Conservation (phyloP, 139 green algal genomes). For the Auxenochlorella pyrenoidosa region DNA sequence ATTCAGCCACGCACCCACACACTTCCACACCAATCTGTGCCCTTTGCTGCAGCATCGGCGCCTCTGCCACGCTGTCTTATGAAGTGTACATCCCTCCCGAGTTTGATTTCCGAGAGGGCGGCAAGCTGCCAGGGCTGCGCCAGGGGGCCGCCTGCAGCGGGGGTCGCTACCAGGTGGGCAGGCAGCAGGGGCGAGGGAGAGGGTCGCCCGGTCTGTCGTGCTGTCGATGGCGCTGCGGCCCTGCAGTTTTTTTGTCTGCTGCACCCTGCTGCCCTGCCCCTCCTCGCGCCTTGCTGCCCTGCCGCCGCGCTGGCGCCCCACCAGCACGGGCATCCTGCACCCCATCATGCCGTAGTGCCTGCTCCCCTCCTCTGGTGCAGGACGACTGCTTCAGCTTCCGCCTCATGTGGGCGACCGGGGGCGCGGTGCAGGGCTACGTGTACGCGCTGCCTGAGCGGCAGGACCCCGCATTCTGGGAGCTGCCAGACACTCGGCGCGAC, state of each 20-base stretch:
- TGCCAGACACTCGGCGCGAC: background rate
- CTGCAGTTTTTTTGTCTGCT: background rate
- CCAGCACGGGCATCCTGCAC: too few species aligned
- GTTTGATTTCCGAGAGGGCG: background rate
- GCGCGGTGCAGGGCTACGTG: background rate
- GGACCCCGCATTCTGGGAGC: background rate
- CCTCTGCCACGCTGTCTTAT: background rate
- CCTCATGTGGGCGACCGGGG: background rate
- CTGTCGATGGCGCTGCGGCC: background rate
- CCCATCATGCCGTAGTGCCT: too few species aligned
- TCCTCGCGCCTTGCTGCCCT: too few species aligned
- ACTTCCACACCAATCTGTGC: background rate
- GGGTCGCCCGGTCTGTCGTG: background rate
- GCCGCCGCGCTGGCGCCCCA: too few species aligned
- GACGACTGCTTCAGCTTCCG: slow-evolving; percentile 5
- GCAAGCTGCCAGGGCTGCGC: slow-evolving; percentile 4
- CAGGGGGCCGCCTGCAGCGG: background rate
- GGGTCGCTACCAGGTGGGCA: background rate
- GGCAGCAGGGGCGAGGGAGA: background rate
- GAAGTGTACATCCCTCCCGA: background rate
- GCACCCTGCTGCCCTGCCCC: background rate
- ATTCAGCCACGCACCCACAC: background rate
- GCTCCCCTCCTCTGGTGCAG: background rate
- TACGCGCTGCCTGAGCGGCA: background rate
- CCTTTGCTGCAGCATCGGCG: background rate